Evolutionary conservation across 106 monocot genomes (phyloP), one percentile per base, ranked within the genome.

Genomic region (Triglochin maritima): DNA sequence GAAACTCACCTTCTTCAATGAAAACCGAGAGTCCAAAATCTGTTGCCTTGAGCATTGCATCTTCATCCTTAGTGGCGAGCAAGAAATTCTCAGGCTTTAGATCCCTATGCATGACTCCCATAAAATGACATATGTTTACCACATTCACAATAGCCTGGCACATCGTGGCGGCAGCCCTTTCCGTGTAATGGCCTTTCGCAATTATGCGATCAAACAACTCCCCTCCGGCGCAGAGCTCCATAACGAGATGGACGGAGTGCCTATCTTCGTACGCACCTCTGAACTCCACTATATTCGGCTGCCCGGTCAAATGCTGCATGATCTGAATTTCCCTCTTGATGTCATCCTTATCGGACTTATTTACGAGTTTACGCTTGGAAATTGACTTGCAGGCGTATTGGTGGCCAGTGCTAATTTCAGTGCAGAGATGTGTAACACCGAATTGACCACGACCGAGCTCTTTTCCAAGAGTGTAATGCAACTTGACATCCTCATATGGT

Each of bases 41-140:
- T 11, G 73, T 73, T 12, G 73, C 65, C 56, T 73, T 73, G 46
- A 73, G 64, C 51, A 57, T 54, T 9, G 65, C 73, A 4, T 43
- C 65, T 53, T 73, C 65, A 14, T 65, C 42, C 43, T 65, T 64
- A 44, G 73, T 73, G 3, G 73, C 54, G 5, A 73, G 65, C 73
- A 73, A 58, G 65, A 73, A 73, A 46, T 73, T 73, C 17, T 73
- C 73, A 3, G 73, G 73, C 57, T 73, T 73, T 0, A 73, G 57
- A 56, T 73, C 73, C 4, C 73, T 53, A 51, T 73, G 73, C 73
- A 73, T 65, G n/a, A 73, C 64, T 52, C 73, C 73, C 73, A 73
- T 73, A 57, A 73, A 73, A 73, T 73, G 73, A 45, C 73, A 73
- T 15, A 73, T 73, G 42, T 73, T 56, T 46, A 73, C 73, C 47